Conservation (phyloP, 1,139 yeast genomes). For the Yamadazyma songkhlaensis region DNA sequence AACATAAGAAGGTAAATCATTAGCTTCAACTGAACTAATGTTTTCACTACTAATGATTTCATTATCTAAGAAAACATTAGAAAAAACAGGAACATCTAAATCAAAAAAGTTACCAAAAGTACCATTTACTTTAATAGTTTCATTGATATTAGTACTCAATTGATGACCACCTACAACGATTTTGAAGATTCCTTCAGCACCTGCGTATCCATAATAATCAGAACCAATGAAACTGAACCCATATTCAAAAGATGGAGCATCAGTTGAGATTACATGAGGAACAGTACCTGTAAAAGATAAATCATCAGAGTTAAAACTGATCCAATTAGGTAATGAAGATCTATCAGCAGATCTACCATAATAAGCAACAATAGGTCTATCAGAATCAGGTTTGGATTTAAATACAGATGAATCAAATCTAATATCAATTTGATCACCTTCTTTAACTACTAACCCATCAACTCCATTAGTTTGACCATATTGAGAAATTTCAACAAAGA, state of each 20-base stretch:
- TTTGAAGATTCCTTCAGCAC: constrained; percentile 66
- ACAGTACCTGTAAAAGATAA: constrained; percentile 84
- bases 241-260: constrained; percentile 82
- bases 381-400: constrained; percentile 38
- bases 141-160: constrained; percentile 59
- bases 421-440: constrained; percentile 63
- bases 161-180: constrained; percentile 86
- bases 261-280: constrained; percentile 77
- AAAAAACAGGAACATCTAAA: constrained; percentile 58
- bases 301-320: constrained; percentile 58
- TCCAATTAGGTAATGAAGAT: constrained; percentile 91
- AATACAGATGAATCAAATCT: constrained; percentile 62
- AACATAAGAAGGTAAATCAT: constrained; percentile 62
- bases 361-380: constrained; percentile 56
- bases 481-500: constrained; percentile 50
- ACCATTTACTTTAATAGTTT: constrained; percentile 60
- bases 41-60: constrained; percentile 43
- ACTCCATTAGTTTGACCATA: constrained; percentile 71
- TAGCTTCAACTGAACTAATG: constrained; percentile 49
- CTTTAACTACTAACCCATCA: constrained; percentile 69
- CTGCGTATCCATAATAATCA: constrained; percentile 74
- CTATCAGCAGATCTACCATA: constrained; percentile 81
- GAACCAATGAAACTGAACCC: constrained; percentile 77
- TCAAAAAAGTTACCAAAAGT: constrained; percentile 56
- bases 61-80: constrained; percentile 60